These are phyloP conservation scores for Sclerotinia borealis DNA, from an alignment of 2,329 filamentous ascomycete species.

Conservation along the genomic window DNA sequence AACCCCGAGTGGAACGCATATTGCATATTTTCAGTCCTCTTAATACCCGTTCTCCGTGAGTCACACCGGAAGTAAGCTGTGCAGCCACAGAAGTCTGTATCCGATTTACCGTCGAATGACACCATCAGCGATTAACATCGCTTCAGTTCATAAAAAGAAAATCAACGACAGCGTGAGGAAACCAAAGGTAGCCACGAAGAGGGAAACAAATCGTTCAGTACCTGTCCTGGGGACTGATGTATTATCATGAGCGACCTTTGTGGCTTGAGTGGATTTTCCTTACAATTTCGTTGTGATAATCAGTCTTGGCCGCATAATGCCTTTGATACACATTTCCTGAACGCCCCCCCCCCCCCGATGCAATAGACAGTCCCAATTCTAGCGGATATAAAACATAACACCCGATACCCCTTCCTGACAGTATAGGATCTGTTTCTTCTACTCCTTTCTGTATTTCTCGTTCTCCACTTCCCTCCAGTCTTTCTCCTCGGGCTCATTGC, in stretches of 20 bases:
- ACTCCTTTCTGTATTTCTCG: conserved; percentile 47
- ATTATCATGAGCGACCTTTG: not conserved
- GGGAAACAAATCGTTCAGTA: not conserved
- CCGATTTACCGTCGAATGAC: not conserved
- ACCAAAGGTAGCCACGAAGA: not conserved
- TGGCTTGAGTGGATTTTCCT: not conserved
- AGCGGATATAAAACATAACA: not conserved
- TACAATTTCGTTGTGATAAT: not conserved
- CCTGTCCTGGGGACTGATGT: not conserved
- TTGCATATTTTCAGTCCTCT: not conserved
- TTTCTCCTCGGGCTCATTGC: conserved; percentile 54
- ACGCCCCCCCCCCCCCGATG: conserved; percentile 1
- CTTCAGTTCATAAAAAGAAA: not conserved
- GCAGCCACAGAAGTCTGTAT: not conserved
- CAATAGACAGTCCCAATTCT: not conserved
- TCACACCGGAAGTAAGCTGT: not conserved
- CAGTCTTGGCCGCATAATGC: not conserved
- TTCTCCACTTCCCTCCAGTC: conserved; percentile 63
- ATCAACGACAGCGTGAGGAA: not conserved
- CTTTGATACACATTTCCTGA: not conserved
- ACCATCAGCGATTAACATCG: not conserved
- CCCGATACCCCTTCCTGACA: not conserved
- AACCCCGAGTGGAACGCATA: not conserved
- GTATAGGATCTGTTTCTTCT: not conserved
- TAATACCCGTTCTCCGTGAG: not conserved